These are phyloP conservation scores for Pythium phragmiticola DNA, from an alignment of 352 stramenopile species.

Conservation along the genomic window DNA sequence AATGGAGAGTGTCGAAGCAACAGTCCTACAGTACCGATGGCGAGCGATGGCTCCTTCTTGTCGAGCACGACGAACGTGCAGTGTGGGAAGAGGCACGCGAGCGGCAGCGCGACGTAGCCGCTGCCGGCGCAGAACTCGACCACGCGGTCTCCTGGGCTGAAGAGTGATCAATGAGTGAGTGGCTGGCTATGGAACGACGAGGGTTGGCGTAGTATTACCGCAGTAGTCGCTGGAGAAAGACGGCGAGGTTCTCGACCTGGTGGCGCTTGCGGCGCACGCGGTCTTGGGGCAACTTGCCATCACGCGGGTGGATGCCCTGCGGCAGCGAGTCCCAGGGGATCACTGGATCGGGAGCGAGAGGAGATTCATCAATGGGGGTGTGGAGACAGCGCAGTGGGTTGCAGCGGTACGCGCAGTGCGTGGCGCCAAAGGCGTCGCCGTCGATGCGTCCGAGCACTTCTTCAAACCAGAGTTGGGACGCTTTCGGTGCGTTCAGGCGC, in stretches of 20 bases:
- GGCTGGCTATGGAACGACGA: background rate
- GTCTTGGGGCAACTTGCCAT: conserved; percentile 54
- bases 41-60: conserved; percentile 75
- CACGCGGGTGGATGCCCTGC: conserved; percentile 61
- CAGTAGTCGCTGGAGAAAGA: conserved; percentile 66
- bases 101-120: conserved; percentile 71
- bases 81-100: conserved; percentile 69
- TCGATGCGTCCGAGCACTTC: conserved; percentile 64
- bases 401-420: conserved; percentile 43
- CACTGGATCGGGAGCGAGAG: conserved; percentile 4
- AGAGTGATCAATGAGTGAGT: background rate
- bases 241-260: conserved; percentile 76
- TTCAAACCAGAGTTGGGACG: conserved; percentile 73
- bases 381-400: conserved; percentile 62
- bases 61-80: conserved; percentile 79
- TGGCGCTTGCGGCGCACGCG: conserved; percentile 69
- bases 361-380: background rate
- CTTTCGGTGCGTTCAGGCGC: conserved; percentile 37
- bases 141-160: conserved; percentile 65
- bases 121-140: conserved; percentile 84
- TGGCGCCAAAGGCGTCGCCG: conserved; percentile 33
- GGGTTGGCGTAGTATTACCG: conserved; percentile 23
- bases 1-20: background rate
- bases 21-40: conserved; percentile 45
- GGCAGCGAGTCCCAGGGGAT: conserved; percentile 69